phyloP scores from a whole-genome alignment of 2,329 filamentous ascomycete genomes.

The Pseudogymnoascus sp. region DNA sequence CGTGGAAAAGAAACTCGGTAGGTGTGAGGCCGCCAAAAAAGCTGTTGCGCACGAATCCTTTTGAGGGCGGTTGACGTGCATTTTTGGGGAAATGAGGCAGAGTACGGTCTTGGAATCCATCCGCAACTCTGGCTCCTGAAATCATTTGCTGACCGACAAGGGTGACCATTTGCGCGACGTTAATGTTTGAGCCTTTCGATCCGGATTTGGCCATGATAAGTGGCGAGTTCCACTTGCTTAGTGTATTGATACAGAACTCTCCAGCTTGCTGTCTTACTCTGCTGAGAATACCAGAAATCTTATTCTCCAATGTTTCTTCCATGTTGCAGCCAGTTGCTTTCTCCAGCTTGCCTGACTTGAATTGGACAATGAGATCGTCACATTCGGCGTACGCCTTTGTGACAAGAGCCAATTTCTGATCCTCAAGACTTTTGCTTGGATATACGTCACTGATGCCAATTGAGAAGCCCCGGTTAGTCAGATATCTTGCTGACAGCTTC shows the following conservation, averaged over 20 bases:
- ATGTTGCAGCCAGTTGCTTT: slow-evolving; percentile 86
- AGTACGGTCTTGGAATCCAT: slow-evolving; percentile 94
- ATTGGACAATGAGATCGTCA: slow-evolving; percentile 74
- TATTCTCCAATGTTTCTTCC: slow-evolving; percentile 85
- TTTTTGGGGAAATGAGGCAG: slow-evolving; percentile 94
- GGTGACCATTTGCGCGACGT: slow-evolving; percentile 98
- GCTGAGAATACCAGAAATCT: slow-evolving; percentile 83
- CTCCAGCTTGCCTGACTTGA: slow-evolving; percentile 71
- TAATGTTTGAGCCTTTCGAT: slow-evolving; percentile 94
- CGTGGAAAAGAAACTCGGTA: slow-evolving; percentile 95
- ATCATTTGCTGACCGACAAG: slow-evolving; percentile 98
- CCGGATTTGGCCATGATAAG: slow-evolving; percentile 96
- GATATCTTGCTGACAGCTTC: slow-evolving; percentile 78
- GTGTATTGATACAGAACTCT: slow-evolving; percentile 78
- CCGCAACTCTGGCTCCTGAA: slow-evolving; percentile 79
- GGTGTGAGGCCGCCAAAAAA: slow-evolving; percentile 90
- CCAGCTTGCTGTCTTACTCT: slow-evolving; percentile 88
- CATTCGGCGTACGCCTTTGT: slow-evolving; percentile 71
- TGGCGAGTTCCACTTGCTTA: slow-evolving; percentile 87
- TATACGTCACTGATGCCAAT: slow-evolving; percentile 95
- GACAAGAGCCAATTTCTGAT: slow-evolving; percentile 70
- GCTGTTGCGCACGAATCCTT: slow-evolving; percentile 94
- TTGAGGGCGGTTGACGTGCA: slow-evolving; percentile 82
- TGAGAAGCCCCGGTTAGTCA: slow-evolving; percentile 89
- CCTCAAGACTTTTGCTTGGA: slow-evolving; percentile 63